Conservation (phyloP, 345 rosid species). For the rapeseed (Brassica napus) region DNA sequence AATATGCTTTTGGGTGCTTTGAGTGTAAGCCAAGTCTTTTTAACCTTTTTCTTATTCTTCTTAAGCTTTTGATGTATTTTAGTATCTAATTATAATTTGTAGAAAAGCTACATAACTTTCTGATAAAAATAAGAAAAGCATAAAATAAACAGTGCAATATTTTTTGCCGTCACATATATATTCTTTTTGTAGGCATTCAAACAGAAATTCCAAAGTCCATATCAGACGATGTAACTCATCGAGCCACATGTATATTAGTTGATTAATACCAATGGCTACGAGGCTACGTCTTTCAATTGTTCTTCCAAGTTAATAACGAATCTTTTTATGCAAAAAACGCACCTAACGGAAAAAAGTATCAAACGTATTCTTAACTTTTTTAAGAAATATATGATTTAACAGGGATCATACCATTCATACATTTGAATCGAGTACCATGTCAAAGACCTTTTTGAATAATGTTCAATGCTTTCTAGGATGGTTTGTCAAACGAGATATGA, state of each 20-base stretch:
- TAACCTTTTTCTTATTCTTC: conserved; percentile 31
- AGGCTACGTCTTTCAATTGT: conserved; percentile 7
- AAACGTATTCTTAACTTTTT: conserved; percentile 13
- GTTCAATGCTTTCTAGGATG: conserved; percentile 7
- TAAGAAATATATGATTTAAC: conserved; percentile 15
- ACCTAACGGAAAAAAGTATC: neutral
- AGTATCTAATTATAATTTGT: conserved; percentile 11
- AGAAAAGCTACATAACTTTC: conserved; percentile 38
- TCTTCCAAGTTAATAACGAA: conserved; percentile 1
- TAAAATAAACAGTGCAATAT: neutral
- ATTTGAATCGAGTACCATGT: neutral
- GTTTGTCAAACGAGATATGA: conserved; percentile 34
- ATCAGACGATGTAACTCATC: conserved; percentile 1
- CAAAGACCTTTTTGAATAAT: conserved; percentile 8
- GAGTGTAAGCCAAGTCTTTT: conserved; percentile 32
- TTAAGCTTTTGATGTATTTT: conserved; percentile 35
- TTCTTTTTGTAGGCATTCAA: conserved; percentile 12
- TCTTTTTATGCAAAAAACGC: neutral
- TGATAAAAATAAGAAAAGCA: neutral
- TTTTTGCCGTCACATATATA: neutral
- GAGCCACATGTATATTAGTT: conserved; percentile 16
- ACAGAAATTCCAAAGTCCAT: neutral
- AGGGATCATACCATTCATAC: conserved; percentile 24
- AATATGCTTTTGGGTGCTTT: conserved; percentile 21
- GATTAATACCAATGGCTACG: neutral